Evolutionary conservation across 768 basidiomycete species (phyloP), one percentile per base, ranked within the genome.

Genomic region (Kockovaella imperatae): DNA sequence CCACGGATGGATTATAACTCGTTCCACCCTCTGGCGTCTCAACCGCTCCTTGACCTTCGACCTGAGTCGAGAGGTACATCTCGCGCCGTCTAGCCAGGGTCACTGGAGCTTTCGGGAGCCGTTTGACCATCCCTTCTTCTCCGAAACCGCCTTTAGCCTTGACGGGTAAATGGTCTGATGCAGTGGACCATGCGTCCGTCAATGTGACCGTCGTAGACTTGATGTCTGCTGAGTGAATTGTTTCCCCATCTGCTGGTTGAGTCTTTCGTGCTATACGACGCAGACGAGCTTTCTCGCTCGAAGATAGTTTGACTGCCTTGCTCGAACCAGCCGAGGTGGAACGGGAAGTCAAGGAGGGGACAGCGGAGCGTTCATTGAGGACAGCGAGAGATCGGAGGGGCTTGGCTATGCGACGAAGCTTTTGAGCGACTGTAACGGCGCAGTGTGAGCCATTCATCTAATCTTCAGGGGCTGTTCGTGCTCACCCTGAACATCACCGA

Each of bases 1-100:
- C 75, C 1, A 78, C 79, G 0, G 81, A 80, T 0, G 90, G 90
- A 65, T 95, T 95, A 67, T 96, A 96, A 15, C 87, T 90, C 3
- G 83, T 78, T 17, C 90, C 90, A 26, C 80, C 80, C 56, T 86
- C 86, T 0, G 90, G 90, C 3, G 80, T 36, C 15, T 60, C 59
- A 4, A 49, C 35, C 4, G 32, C 53, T 17, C 46, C 23, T 11
- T 52, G 52, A 15, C 25, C 35, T 25, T 44, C 53, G 15, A 59
- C 50, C 36, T 56, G 52, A 3, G 36, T 35, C 4, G 35, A 29
- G 15, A 53, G 41, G 23, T 54, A 56, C 21, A 57, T 48, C 21
- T 63, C 57, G 17, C 69, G 47, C 38, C 62, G 67, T 28, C 53
- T 42, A 17, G 49, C 14, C 13, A 68, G n/a, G 18, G 67, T 67